A percentile compares a stretch with the other conserved stretches of the same genome.
phyloP scores from a whole-genome alignment of 2,329 filamentous ascomycete genomes.

The Penicillium sp. region DNA sequence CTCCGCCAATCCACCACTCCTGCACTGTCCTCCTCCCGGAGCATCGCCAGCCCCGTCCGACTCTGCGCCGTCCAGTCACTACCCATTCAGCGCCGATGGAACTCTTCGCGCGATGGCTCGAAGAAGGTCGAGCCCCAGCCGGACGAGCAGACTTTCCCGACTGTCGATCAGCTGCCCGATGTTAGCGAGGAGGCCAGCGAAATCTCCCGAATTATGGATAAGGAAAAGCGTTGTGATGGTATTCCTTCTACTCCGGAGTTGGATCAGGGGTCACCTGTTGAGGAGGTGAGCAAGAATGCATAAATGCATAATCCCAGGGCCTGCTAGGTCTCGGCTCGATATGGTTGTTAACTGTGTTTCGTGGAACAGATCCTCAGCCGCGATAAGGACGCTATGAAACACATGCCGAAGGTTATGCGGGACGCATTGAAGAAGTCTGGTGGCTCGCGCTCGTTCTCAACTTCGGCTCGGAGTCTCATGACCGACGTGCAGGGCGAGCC shows the following conservation, averaged over 20 bases:
- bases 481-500: conserved; percentile 27
- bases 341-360: background rate
- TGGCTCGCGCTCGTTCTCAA: conserved; percentile 57
- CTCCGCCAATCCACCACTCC: conserved; percentile 31
- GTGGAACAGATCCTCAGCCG: conserved; percentile 58
- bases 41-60: conserved; percentile 23
- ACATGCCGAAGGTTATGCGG: conserved; percentile 65
- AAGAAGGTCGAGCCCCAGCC: conserved; percentile 26
- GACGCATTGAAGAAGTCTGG: conserved; percentile 51
- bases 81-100: conserved; percentile 31
- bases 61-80: conserved; percentile 16
- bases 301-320: background rate
- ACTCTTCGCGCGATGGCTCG: conserved; percentile 32
- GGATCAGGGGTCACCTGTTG: conserved; percentile 63
- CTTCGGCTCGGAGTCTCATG: conserved; percentile 44
- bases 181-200: conserved; percentile 65
- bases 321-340: background rate
- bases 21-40: conserved; percentile 21
- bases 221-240: conserved; percentile 35
- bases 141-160: conserved; percentile 43
- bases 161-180: conserved; percentile 54
- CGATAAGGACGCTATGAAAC: conserved; percentile 59
- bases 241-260: conserved; percentile 56
- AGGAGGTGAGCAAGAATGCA: conserved; percentile 52
- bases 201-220: conserved; percentile 56